Conservation (phyloP, 768 basidiomycete genomes). For the Tulasnella sp. region DNA sequence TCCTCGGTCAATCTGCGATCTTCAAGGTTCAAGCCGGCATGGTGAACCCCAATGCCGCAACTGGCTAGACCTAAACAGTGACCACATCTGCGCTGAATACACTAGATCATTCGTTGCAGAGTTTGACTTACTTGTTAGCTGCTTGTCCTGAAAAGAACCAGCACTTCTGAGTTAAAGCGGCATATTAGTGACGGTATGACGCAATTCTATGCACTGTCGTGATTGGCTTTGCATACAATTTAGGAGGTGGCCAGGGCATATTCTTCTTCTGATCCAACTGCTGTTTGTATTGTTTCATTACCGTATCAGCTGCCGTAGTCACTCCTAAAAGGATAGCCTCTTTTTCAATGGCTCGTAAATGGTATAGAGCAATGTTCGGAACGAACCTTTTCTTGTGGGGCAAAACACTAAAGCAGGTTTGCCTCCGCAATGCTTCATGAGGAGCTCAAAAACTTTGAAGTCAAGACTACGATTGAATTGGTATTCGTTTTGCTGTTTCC, state of each 20-base stretch:
- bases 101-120: background rate
- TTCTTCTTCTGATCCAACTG: conserved; percentile 35
- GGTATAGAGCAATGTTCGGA: conserved; percentile 14
- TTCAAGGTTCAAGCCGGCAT: conserved; percentile 66
- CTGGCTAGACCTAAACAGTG: conserved; percentile 42
- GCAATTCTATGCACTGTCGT: background rate
- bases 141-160: conserved; percentile 50
- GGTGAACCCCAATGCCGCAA: conserved; percentile 77
- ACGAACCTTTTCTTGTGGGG: conserved; percentile 68
- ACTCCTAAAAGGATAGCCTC: conserved; percentile 24
- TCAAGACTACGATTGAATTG: conserved; percentile 60
- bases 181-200: background rate
- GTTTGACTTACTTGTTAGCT: conserved; percentile 40
- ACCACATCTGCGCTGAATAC: background rate
- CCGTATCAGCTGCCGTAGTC: conserved; percentile 54
- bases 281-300: conserved; percentile 59
- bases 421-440: conserved; percentile 57
- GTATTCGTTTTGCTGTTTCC: conserved; percentile 64
- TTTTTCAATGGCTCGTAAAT: conserved; percentile 7
- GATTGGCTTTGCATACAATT: too few species aligned
- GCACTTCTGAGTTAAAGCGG: conserved; percentile 33
- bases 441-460: conserved; percentile 52
- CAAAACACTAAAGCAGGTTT: conserved; percentile 86
- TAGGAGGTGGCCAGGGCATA: conserved; percentile 58
- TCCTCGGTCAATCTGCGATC: conserved; percentile 67